phyloP scores from a whole-genome alignment of 1,139 yeast genomes.

The Kodamaea sp. region DNA sequence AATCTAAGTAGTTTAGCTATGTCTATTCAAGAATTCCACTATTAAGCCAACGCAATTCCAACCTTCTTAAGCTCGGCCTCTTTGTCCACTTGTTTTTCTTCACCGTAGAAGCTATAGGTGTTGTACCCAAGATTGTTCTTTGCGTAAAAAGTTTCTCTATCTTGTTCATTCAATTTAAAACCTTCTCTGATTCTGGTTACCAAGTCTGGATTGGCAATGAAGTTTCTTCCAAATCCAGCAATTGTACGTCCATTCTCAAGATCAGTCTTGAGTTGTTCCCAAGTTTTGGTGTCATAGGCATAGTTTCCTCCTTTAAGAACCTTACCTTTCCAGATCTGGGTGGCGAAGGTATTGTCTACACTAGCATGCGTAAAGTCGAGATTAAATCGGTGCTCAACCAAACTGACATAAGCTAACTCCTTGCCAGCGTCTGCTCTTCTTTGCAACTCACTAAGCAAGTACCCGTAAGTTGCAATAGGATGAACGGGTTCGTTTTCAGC shows the following conservation, averaged over 20 bases:
- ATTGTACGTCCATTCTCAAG: conserved; percentile 33
- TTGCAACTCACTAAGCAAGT: conserved; percentile 18
- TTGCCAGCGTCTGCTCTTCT: conserved; percentile 13
- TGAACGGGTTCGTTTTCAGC: conserved; percentile 37
- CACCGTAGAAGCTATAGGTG: conserved; percentile 1
- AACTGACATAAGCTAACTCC: conserved; percentile 14
- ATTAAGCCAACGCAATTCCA: background rate
- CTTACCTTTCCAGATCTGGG: conserved; percentile 36
- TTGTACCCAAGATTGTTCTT: conserved; percentile 11
- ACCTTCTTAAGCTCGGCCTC: background rate
- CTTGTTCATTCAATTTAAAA: conserved; percentile 27
- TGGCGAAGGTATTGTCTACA: conserved; percentile 29
- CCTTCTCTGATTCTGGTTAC: conserved; percentile 46
- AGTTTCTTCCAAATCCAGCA: conserved; percentile 50
- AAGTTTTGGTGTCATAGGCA: conserved; percentile 19
- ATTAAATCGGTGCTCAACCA: conserved; percentile 26
- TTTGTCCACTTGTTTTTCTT: background rate
- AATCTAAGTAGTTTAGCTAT: too few relatives aligned
- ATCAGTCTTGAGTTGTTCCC: conserved; percentile 1
- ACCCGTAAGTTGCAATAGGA: conserved; percentile 40
- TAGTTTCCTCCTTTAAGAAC: conserved; percentile 40
- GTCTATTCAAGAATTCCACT: too few relatives aligned
- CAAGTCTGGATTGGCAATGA: conserved; percentile 55
- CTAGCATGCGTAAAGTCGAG: conserved; percentile 5
- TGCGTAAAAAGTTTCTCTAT: conserved; percentile 8